Evolutionary conservation across 352 stramenopile species (phyloP), one percentile per base, ranked within the genome.

Genomic region (Pythium volutum): DNA sequence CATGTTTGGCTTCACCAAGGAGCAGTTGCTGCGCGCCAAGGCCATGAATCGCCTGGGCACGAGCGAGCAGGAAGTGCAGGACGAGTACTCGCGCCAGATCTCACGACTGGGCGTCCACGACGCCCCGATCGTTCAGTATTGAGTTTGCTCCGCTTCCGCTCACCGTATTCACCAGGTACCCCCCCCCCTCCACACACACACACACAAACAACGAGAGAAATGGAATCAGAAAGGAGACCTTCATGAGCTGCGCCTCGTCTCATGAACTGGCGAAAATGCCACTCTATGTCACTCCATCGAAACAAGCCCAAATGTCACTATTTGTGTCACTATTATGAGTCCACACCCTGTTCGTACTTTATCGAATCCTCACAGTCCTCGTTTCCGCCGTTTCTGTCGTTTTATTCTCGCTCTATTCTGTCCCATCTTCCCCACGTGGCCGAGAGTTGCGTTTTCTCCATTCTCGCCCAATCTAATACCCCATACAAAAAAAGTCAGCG

Each of bases 21-120:
- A 79, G 54, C 72, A 79, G 61, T 38, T 79, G 33, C 29, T 65
- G 45, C 72, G 72, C 20, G 67, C 70, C 49, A 79, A 79, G 36
- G 72, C 72, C 31, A 64, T 79, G 7, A 74, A 76, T 27, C 58
- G 50, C 12, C 61, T 79, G 9, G 72, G 72, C 15, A 79, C 72
- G 33, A 66, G 50, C 42, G 72, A 79, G 49, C 41, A 71, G 36
- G 72, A 79, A 51, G 67, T 79, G 23, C 49, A 74, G 41, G 72
- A 79, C 60, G 64, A 73, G 42, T 75, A 73, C 49, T 71, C 61
- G 47, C 62, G 63, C 26, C 68, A 63, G 16, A 58, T 76, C 9
- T 79, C 71, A 4, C 51, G 46, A 25, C 71, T 79, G 15, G 71
- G 71, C 33, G 59, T 54, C 23, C 62, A 70, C 43, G 66, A 73